Conservation (phyloP, 768 basidiomycete genomes). For the Tylopilus sp. region DNA sequence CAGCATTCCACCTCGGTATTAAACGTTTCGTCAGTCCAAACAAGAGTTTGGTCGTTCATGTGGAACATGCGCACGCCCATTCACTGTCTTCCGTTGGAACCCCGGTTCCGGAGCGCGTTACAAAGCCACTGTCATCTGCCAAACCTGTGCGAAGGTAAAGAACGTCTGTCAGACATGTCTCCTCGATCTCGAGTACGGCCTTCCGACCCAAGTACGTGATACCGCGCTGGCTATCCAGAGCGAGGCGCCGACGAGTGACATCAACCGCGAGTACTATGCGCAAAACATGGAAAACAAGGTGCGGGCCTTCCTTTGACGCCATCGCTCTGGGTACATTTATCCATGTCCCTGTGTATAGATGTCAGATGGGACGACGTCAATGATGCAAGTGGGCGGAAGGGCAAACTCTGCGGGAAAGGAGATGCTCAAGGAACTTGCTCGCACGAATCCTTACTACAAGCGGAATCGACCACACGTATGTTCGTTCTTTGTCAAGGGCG, state of each 20-base stretch:
- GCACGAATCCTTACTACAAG: constrained; percentile 97
- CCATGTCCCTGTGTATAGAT: constrained; percentile 43
- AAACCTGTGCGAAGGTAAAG: constrained; percentile 94
- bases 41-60: constrained; percentile 96
- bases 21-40: constrained; percentile 78
- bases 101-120: constrained; percentile 89
- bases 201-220: constrained; percentile 96
- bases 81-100: constrained; percentile 98
- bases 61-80: constrained; percentile 95
- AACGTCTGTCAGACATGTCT: constrained; percentile 98
- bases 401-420: constrained; percentile 86
- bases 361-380: constrained; percentile 60
- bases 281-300: constrained; percentile 90
- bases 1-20: background rate
- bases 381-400: constrained; percentile 51
- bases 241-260: constrained; percentile 93
- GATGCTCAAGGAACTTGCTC: constrained; percentile 92
- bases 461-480: constrained; percentile 93
- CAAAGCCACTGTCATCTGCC: constrained; percentile 97
- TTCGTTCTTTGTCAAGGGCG: constrained; percentile 93
- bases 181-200: constrained; percentile 91
- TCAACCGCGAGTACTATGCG: constrained; percentile 93
- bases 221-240: constrained; percentile 84
- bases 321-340: background rate
- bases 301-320: background rate